Evolutionary conservation across 1,284 basidiomycete genomes (phyloP).

Genomic region (Malassezia vespertilionis): DNA sequence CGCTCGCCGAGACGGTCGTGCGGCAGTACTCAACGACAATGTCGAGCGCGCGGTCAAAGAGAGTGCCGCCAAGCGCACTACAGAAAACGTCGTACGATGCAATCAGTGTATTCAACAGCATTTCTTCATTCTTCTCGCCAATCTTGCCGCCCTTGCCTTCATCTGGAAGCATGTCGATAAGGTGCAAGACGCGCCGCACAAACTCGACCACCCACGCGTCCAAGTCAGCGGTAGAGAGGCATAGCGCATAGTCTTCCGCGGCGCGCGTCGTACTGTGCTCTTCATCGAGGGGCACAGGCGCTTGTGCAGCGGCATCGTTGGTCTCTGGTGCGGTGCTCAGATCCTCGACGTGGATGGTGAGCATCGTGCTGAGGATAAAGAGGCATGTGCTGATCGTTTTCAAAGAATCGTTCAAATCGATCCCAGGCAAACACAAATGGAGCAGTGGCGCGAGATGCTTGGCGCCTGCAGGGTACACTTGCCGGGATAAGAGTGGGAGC

Average conservation of each 20-base stretch:
- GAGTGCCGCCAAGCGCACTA: constrained; percentile 70
- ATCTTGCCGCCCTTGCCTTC: constrained; percentile 63
- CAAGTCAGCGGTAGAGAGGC: constrained; percentile 61
- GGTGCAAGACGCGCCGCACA: constrained; percentile 69
- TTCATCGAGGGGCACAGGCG: constrained; percentile 6
- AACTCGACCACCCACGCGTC: constrained; percentile 82
- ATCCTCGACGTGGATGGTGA: constrained; percentile 73
- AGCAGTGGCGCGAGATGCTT: constrained; percentile 79
- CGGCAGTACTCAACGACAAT: constrained; percentile 70
- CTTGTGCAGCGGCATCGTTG: background rate
- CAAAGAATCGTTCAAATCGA: constrained; percentile 83
- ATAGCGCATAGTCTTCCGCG: constrained; percentile 54
- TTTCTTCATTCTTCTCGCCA: constrained; percentile 76
- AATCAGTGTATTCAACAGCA: constrained; percentile 68
- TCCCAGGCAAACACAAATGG: constrained; percentile 79
- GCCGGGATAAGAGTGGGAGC: constrained; percentile 66
- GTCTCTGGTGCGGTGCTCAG: constrained; percentile 49
- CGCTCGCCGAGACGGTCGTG: constrained; percentile 63
- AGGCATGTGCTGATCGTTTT: constrained; percentile 70
- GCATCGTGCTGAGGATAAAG: constrained; percentile 66
- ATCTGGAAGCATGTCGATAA: constrained; percentile 88
- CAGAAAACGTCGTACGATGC: constrained; percentile 74
- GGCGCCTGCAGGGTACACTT: constrained; percentile 67
- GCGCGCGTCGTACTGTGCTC: constrained; percentile 49
- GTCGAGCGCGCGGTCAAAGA: constrained; percentile 76